phyloP scores from a whole-genome alignment of 805 yeast species.

The Pichia californica region DNA sequence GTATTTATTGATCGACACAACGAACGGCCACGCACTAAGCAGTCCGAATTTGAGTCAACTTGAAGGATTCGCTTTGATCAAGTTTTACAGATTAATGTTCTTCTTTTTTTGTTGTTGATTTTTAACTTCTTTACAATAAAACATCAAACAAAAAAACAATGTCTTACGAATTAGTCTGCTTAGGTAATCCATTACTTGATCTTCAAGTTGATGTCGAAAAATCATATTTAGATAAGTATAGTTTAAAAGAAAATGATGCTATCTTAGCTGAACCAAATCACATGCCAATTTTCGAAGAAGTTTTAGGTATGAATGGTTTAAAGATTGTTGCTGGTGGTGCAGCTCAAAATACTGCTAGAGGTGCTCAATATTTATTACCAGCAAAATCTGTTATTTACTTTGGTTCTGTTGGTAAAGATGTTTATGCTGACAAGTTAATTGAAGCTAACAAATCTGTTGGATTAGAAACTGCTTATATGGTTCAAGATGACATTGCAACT shows the following conservation, averaged over 20 bases:
- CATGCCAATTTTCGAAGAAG: slow-evolving; percentile 79
- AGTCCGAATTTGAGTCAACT: too few relatives aligned
- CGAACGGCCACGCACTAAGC: too few relatives aligned
- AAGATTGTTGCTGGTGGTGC: slow-evolving; percentile 96
- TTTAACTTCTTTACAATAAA: too few relatives aligned
- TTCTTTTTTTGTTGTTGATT: too few relatives aligned
- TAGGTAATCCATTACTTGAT: slow-evolving; percentile 87
- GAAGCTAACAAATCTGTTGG: slow-evolving; percentile 88
- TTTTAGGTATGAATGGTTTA: slow-evolving; percentile 52
- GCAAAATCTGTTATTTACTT: slow-evolving; percentile 78
- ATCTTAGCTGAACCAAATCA: slow-evolving; percentile 78
- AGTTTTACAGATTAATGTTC: too few relatives aligned
- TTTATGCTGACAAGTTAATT: slow-evolving; percentile 70
- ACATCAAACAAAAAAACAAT: slow-evolving; percentile 22
- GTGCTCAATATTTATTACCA: slow-evolving; percentile 91
- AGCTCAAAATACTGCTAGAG: slow-evolving; percentile 98
- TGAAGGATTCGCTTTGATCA: too few relatives aligned
- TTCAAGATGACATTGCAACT: slow-evolving; percentile 70
- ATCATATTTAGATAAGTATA: slow-evolving; percentile 72
- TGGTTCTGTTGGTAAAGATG: slow-evolving; percentile 94
- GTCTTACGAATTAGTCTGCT: slow-evolving; percentile 69
- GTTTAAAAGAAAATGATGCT: slow-evolving; percentile 86
- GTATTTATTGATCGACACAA: too few relatives aligned
- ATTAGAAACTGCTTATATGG: slow-evolving; percentile 77
- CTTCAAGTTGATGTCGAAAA: slow-evolving; percentile 69